Base-by-base conservation (phyloP, 768 basidiomycete genomes). In the Boletus tylopilopsis region DNA sequence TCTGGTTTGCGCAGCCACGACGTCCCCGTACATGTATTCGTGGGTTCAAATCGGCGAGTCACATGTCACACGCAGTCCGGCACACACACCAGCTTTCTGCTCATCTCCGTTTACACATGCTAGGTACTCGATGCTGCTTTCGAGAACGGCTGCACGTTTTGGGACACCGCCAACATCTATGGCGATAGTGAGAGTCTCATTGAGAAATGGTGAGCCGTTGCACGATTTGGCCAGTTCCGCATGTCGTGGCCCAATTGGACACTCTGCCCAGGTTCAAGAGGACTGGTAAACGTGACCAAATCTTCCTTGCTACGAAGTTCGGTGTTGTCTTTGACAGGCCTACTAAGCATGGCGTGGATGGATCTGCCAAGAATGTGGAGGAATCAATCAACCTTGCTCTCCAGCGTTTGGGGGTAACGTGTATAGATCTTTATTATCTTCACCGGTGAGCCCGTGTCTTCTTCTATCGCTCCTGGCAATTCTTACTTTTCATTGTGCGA, bases 251-350 rank as follows among this genome's bases (percentile, higher is more conserved):
- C n/a, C n/a, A n/a, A n/a, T n/a, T n/a, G n/a, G n/a, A n/a, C n/a
- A n/a, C n/a, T 1, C n/a, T 34, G 5, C 27, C 9, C 45, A 37
- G 45, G 45, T 38, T 46, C 21, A 46, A 46, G 29, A 46, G 15
- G 36, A 46, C 36, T 32, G 25, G 36, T 16, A 46, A 38, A 38
- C 45, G 45, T 0, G 21, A 46, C 36, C 36, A 77, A 13, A 78
- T 81, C 18, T 85, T 84, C 66, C 71, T 86, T 18, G 81, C 82
- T 3, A 83, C 82, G 18, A 85, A 86, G 61, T 78, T 77, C 39
- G 77, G 77, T 13, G 5, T 65, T 23, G 44, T 51, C 67, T 61
- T 19, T 64, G 69, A 49, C 60, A 59, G 9, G 19, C 36, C 27
- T 15, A 30, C 36, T 7, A 33, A 34, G 18, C 21, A 42, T 15